phyloP scores from a whole-genome alignment of 192 early-diverging fungal genomes.

The Podila epigama region DNA sequence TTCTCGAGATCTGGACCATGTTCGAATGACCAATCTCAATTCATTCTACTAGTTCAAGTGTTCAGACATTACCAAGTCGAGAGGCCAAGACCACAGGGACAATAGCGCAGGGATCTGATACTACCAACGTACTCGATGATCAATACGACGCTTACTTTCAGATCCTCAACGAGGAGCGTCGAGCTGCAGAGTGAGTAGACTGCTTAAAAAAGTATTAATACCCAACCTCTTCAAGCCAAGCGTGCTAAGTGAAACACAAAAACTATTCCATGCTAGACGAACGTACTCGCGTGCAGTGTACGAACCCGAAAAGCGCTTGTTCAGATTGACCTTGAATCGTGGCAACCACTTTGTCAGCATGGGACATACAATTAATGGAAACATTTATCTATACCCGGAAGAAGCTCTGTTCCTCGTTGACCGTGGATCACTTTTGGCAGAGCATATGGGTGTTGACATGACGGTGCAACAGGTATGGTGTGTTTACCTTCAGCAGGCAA shows the following conservation, averaged over 20 bases:
- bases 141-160: constrained; percentile 31
- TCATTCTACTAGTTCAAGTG: neutral
- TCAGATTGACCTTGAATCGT: constrained; percentile 32
- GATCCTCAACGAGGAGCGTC: constrained; percentile 30
- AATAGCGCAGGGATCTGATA: too few relatives aligned
- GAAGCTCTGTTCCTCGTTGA: constrained; percentile 58
- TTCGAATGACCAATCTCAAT: neutral
- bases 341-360: constrained; percentile 55
- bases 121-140: constrained; percentile 3
- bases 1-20: neutral
- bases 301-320: constrained; percentile 18
- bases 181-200: constrained; percentile 31
- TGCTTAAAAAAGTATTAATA: neutral
- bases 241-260: neutral
- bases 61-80: constrained; percentile 25
- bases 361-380: constrained; percentile 50
- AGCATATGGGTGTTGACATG: constrained; percentile 12
- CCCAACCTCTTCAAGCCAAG: neutral
- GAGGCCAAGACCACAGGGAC: constrained; percentile 13
- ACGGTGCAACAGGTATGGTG: constrained; percentile 50
- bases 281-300: constrained; percentile 31
- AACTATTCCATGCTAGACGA: neutral
- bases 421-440: constrained; percentile 46
- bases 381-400: constrained; percentile 53
- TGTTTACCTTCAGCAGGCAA: constrained; percentile 5